Conservation (phyloP, 2,329 filamentous ascomycete species). For the Cordyceps sp. region DNA sequence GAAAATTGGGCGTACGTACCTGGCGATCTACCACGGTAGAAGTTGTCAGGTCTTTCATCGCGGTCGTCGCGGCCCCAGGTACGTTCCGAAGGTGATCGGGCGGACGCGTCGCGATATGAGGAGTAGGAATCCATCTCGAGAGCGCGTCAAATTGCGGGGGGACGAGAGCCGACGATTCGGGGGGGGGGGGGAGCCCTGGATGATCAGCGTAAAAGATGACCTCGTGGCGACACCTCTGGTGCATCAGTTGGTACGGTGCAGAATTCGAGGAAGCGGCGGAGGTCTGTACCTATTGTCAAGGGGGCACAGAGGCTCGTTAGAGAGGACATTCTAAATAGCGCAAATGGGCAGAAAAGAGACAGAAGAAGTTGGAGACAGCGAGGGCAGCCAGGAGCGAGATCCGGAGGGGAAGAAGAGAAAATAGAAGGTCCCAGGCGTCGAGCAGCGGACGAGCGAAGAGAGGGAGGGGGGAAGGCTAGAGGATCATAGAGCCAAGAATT, state of each 20-base stretch:
- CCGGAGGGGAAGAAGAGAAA: not conserved
- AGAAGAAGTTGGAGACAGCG: conserved; percentile 2
- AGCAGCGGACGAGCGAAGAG: conserved; percentile 5
- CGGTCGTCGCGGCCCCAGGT: conserved; percentile 26
- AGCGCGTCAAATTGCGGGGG: too few relatives aligned
- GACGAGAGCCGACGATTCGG: not conserved
- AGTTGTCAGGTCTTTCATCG: conserved; percentile 35
- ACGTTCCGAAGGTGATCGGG: conserved; percentile 36
- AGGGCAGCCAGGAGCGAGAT: not conserved
- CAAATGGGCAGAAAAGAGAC: conserved; percentile 10
- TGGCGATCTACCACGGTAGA: conserved; percentile 52
- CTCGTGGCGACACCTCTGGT: not conserved
- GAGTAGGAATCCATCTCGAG: conserved; percentile 35
- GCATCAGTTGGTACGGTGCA: conserved; percentile 2
- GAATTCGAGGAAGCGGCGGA: conserved; percentile 6
- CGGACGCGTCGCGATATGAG: conserved; percentile 33
- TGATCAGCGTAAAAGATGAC: too few relatives aligned
- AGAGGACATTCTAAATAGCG: conserved; percentile 26
- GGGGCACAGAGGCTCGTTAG: conserved; percentile 37
- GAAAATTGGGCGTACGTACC: too few relatives aligned
- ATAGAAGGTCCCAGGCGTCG: not conserved
- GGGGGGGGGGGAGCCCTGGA: too few relatives aligned
- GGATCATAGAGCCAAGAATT: not conserved
- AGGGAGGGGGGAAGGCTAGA: conserved; percentile 5
- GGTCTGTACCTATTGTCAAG: conserved; percentile 28